Evolutionary conservation across 2,329 filamentous ascomycete genomes (phyloP).

Genomic region (Cordyceps fumosorosea): DNA sequence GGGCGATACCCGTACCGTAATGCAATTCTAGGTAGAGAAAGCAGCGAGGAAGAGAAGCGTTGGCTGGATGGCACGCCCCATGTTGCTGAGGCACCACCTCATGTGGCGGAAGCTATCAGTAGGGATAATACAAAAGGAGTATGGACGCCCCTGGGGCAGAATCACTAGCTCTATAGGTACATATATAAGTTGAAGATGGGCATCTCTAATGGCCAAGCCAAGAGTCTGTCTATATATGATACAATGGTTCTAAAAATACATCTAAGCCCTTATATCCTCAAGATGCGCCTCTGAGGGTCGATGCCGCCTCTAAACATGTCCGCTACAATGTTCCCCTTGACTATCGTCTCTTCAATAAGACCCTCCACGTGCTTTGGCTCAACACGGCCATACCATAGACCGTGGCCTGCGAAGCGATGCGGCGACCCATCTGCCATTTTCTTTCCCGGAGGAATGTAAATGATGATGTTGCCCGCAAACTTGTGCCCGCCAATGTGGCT

Average conservation of each 20-base stretch:
- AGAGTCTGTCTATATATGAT: background rate
- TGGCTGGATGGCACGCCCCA: conserved; percentile 8
- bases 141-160: background rate
- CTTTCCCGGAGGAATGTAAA: conserved; percentile 62
- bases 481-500: conserved; percentile 82
- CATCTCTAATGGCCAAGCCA: background rate
- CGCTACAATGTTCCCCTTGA: conserved; percentile 58
- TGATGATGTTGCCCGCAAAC: conserved; percentile 76
- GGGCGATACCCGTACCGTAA: conserved; percentile 5
- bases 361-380: conserved; percentile 71
- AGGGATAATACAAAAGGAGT: background rate
- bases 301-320: conserved; percentile 70
- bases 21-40: background rate
- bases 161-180: background rate
- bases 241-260: background rate
- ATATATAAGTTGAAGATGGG: background rate
- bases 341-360: conserved; percentile 63
- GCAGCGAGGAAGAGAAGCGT: background rate
- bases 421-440: conserved; percentile 31
- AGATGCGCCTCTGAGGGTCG: conserved; percentile 44
- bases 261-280: conserved; percentile 31
- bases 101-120: background rate
- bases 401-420: conserved; percentile 61
- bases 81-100: background rate
- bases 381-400: conserved; percentile 78